Conservation (phyloP, 495 filamentous ascomycete genomes). For the Apiosordaria backusii region DNA sequence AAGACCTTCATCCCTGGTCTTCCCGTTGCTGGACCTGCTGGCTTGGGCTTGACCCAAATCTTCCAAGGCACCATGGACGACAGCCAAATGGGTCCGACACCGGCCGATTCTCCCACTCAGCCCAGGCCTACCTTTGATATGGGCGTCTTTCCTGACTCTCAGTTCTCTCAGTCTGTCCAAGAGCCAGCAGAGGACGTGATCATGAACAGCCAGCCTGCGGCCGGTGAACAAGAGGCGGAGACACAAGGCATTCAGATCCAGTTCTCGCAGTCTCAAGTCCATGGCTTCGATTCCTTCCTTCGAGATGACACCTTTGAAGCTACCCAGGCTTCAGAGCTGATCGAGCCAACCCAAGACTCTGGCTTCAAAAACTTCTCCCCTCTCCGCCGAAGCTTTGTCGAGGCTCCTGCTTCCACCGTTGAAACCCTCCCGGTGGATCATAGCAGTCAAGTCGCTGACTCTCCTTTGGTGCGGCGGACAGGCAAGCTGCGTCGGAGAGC, state of each 20-base stretch:
- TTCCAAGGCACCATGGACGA: constrained; percentile 90
- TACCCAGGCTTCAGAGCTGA: constrained; percentile 58
- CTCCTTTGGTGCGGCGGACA: constrained; percentile 58
- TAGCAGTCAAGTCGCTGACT: constrained; percentile 43
- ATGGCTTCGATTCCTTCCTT: constrained; percentile 49
- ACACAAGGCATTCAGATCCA: constrained; percentile 50
- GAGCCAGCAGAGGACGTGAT: constrained; percentile 57
- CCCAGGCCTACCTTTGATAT: constrained; percentile 40
- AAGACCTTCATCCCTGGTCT: constrained; percentile 60
- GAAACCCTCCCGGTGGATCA: constrained; percentile 63
- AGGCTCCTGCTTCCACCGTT: constrained; percentile 62
- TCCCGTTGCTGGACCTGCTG: constrained; percentile 51
- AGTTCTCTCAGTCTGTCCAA: constrained; percentile 47
- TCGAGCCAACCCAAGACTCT: constrained; percentile 81
- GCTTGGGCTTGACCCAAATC: constrained; percentile 79
- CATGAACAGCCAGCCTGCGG: constrained; percentile 57
- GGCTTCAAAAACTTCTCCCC: constrained; percentile 62
- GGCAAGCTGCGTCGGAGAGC: constrained; percentile 54
- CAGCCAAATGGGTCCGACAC: constrained; percentile 41
- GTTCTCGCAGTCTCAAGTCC: constrained; percentile 53
- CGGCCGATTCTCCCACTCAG: constrained; percentile 31
- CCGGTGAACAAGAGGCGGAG: constrained; percentile 37
- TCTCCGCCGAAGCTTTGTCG: constrained; percentile 58
- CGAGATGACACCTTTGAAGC: constrained; percentile 36
- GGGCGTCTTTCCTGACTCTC: constrained; percentile 43